Conservation (phyloP, 306 rosid species). For the Arachis hypogaea region DNA sequence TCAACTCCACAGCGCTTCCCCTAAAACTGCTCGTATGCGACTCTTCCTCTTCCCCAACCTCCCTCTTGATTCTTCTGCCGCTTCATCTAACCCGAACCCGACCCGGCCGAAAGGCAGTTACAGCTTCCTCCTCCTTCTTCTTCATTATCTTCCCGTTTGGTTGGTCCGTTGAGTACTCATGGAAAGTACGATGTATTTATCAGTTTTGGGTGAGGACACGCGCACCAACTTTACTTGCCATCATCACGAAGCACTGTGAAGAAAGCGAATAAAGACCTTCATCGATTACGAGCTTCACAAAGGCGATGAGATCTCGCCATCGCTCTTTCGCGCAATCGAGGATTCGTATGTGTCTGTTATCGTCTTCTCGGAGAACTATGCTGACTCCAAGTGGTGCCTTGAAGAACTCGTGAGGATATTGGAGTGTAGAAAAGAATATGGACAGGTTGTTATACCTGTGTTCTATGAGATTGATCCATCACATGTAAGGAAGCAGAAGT, state of each 20-base stretch:
- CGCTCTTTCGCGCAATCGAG: background rate
- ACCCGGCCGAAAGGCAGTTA: background rate
- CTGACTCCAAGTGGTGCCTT: background rate
- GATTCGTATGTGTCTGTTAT: background rate
- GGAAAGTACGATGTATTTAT: background rate
- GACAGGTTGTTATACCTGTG: background rate
- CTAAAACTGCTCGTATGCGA: constrained; percentile 73
- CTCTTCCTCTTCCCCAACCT: constrained; percentile 57
- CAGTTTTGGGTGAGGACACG: background rate
- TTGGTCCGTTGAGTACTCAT: background rate
- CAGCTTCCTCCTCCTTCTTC: too few species aligned
- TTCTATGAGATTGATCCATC: background rate
- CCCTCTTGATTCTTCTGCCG: background rate
- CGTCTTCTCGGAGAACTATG: background rate
- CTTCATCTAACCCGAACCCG: constrained; percentile 18
- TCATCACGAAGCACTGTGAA: background rate
- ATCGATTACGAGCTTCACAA: background rate
- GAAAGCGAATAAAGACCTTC: background rate
- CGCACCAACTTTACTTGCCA: background rate
- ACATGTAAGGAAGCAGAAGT: background rate
- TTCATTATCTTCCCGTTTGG: background rate
- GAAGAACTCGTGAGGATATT: background rate
- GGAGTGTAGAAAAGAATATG: background rate
- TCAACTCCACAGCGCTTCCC: constrained; percentile 71
- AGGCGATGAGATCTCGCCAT: background rate